Conservation (phyloP, 2,329 filamentous ascomycete species). For the Fusarium annulatum region DNA sequence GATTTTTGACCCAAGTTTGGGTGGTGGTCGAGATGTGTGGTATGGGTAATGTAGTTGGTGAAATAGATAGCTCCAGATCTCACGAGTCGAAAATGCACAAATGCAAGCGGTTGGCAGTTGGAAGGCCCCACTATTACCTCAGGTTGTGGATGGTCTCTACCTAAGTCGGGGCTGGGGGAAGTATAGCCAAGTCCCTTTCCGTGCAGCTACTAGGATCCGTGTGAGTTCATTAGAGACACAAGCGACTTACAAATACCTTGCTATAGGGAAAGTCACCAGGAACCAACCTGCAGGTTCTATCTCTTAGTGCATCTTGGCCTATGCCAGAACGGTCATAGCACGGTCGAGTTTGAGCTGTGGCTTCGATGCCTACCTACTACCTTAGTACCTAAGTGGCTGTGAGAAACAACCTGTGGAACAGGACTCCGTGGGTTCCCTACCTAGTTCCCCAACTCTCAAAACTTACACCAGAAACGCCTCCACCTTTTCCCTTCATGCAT, state of each 20-base stretch:
- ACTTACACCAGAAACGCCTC: conserved; percentile 27
- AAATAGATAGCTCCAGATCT: conserved; percentile 30
- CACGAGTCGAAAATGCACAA: conserved; percentile 31
- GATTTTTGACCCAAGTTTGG: neutral
- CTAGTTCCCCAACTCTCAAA: conserved; percentile 30
- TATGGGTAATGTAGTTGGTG: conserved; percentile 30
- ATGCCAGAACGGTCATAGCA: conserved; percentile 18
- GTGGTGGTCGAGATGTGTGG: conserved; percentile 1
- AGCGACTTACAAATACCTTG: conserved; percentile 4
- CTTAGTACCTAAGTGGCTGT: neutral
- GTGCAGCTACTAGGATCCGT: neutral
- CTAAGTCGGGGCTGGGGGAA: neutral
- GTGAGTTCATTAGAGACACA: neutral
- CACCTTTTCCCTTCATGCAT: conserved; percentile 13
- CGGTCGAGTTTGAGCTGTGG: conserved; percentile 11
- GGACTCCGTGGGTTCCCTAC: conserved; percentile 9
- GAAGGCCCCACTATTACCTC: neutral
- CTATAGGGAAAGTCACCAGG: conserved; percentile 10
- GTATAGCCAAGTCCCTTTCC: conserved; percentile 5
- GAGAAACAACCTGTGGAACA: neutral
- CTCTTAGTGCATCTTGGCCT: conserved; percentile 4
- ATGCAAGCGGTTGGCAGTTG: conserved; percentile 30
- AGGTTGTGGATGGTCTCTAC: conserved; percentile 3
- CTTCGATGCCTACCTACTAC: conserved; percentile 6
- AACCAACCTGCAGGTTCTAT: conserved; percentile 16